These are phyloP conservation scores for Bryopsis sp. DNA, from an alignment of 139 green algal genomes.

Conservation along the genomic window DNA sequence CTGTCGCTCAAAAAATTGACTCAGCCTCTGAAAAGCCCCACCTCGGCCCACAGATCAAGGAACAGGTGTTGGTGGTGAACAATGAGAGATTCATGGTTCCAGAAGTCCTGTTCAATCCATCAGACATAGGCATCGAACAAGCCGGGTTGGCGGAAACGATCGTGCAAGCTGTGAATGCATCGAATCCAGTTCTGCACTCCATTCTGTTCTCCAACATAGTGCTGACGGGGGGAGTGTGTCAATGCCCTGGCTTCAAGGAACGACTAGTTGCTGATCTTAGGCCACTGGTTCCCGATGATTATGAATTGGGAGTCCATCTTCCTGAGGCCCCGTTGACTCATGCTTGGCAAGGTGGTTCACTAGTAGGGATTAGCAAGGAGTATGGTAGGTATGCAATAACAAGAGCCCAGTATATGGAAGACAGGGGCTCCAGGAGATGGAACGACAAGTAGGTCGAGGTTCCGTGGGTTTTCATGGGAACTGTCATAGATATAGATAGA, in stretches of 20 bases:
- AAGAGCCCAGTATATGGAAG: too few species aligned
- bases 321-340: not conserved
- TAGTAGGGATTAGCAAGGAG: too few species aligned
- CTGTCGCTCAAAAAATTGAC: too few species aligned
- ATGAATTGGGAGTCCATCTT: not conserved
- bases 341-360: conserved; percentile 7
- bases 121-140: conserved; percentile 57
- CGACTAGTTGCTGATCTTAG: not conserved
- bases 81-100: conserved; percentile 98
- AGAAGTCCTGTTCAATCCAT: conserved; percentile 67
- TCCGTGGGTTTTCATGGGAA: too few species aligned
- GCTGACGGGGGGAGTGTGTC: conserved; percentile 32
- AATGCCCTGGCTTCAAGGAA: conserved; percentile 9
- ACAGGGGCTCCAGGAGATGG: too few species aligned
- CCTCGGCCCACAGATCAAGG: not conserved
- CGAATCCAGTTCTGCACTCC: conserved; percentile 54
- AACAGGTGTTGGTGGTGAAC: conserved; percentile 74
- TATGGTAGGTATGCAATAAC: too few species aligned
- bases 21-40: not conserved
- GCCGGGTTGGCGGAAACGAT: conserved; percentile 48
- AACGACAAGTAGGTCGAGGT: too few species aligned
- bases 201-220: conserved; percentile 75
- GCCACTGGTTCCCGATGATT: not conserved
- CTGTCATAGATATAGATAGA: too few species aligned
- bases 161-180: conserved; percentile 23